Base-by-base conservation (phyloP, 495 filamentous ascomycete species). In the Neurospora sp. region DNA sequence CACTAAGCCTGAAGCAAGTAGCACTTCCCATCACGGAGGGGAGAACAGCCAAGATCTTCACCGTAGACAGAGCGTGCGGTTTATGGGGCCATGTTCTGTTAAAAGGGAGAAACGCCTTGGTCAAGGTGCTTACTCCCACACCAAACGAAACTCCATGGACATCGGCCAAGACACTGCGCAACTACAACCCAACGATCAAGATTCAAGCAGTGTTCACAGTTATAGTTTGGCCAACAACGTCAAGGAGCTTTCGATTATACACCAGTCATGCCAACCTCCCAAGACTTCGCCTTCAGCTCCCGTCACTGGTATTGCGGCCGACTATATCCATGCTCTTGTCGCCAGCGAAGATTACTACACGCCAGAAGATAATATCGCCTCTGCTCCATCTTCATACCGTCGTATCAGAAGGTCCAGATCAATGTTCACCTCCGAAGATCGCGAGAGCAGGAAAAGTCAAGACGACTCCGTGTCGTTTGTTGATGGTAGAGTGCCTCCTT, bases 391-490 rank as follows among this genome's bases (percentile, higher is more conserved):
- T 3, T 94, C 92, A 1, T 94, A 90, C 74, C 87, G 89, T n/a
- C 90, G 86, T 69, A 82, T 94, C 69, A 90, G 89, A 69, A 92
- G 90, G 77, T 87, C 93, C 16, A 90, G 86, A 76, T 94, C 92
- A 0, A 88, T 93, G 88, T 89, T 92, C 75, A 85, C 87, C 14
- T 82, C 84, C 48, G 86, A 85, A 41, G 79, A 83, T 41, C 78
- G 82, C 7, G 78, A 73, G 3, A 70, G 70, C 27, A 72, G 72
- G 22, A 69, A 39, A 18, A 72, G 70, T 38, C 73, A 76, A 1
- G 74, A 74, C 2, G 68, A 69, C n/a, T 48, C 73, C 9, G 11
- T n/a, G 18, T 70, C 59, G 5, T 70, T 70, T 12, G n/a, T 59
- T 41, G 31, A 48, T 20, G 69, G 42, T 16, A 72, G 42, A n/a